Conservation (phyloP, 2,329 filamentous ascomycete genomes). For the Zymoseptoria ardabiliae region DNA sequence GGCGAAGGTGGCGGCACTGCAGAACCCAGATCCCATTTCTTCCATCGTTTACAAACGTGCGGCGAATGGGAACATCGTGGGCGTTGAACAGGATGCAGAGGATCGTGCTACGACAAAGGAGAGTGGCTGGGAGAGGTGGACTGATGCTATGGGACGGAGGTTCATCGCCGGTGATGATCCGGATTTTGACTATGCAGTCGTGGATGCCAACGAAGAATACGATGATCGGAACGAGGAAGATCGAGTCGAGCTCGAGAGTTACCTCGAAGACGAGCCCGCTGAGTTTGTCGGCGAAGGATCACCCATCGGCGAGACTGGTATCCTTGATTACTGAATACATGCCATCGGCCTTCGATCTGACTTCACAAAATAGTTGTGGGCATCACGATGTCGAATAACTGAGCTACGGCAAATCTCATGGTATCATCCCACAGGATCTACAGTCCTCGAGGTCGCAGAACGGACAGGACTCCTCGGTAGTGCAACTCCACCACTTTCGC, state of each 20-base stretch:
- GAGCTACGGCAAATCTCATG: background rate
- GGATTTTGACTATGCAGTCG: conserved; percentile 67
- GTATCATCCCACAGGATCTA: conserved; percentile 15
- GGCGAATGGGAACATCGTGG: conserved; percentile 49
- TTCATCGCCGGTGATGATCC: conserved; percentile 69
- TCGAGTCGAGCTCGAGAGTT: conserved; percentile 62
- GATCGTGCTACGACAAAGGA: conserved; percentile 52
- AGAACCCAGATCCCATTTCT: conserved; percentile 45
- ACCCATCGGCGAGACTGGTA: conserved; percentile 40
- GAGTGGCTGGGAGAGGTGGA: conserved; percentile 63
- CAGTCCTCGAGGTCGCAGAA: conserved; percentile 5
- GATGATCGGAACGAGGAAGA: conserved; percentile 58
- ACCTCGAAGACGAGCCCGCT: conserved; percentile 68
- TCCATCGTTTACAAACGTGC: conserved; percentile 45
- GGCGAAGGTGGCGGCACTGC: conserved; percentile 60
- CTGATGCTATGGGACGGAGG: conserved; percentile 61
- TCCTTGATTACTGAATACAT: conserved; percentile 39
- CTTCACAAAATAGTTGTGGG: too few species aligned
- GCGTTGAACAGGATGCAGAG: conserved; percentile 48
- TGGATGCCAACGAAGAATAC: conserved; percentile 66
- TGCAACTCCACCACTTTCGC: conserved; percentile 12
- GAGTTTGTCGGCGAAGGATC: conserved; percentile 27
- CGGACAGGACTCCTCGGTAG: conserved; percentile 13
- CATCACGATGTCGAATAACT: background rate
- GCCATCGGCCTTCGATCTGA: background rate